Evolutionary conservation across 768 basidiomycete species (phyloP).

Genomic region (Tylopilus subfusipes): DNA sequence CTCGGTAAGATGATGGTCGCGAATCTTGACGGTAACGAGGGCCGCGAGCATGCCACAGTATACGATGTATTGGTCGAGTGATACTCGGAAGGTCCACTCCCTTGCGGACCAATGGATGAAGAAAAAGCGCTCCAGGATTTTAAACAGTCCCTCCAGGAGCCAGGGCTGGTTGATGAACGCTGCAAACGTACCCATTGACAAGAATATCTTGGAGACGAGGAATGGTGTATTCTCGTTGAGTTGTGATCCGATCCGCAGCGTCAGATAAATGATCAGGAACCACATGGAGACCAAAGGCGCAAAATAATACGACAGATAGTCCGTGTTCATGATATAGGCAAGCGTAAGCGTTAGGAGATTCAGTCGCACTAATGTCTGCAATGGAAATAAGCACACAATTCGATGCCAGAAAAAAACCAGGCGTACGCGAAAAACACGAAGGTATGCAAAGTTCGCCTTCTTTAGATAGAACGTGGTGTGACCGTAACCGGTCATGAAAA

Average conservation of each 20-base stretch:
- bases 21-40: constrained; percentile 68
- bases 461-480: constrained; percentile 86
- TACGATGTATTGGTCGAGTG: constrained; percentile 85
- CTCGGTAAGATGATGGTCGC: constrained; percentile 68
- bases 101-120: constrained; percentile 78
- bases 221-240: constrained; percentile 70
- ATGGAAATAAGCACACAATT: neutral
- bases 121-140: constrained; percentile 59
- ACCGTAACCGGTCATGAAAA: constrained; percentile 94
- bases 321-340: constrained; percentile 88
- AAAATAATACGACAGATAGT: constrained; percentile 91
- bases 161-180: constrained; percentile 61
- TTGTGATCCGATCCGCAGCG: constrained; percentile 65
- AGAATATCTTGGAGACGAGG: constrained; percentile 64
- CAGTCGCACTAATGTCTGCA: constrained; percentile 70
- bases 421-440: constrained; percentile 67
- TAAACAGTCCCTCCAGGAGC: constrained; percentile 64
- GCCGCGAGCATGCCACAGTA: constrained; percentile 84
- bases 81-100: constrained; percentile 89
- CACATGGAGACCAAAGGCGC: constrained; percentile 87
- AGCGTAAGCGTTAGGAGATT: constrained; percentile 81
- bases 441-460: constrained; percentile 82
- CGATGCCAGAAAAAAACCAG: neutral
- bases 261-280: constrained; percentile 83
- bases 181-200: constrained; percentile 62